Conservation (phyloP, 768 basidiomycete species). For the Xerocomellus dryophilus region DNA sequence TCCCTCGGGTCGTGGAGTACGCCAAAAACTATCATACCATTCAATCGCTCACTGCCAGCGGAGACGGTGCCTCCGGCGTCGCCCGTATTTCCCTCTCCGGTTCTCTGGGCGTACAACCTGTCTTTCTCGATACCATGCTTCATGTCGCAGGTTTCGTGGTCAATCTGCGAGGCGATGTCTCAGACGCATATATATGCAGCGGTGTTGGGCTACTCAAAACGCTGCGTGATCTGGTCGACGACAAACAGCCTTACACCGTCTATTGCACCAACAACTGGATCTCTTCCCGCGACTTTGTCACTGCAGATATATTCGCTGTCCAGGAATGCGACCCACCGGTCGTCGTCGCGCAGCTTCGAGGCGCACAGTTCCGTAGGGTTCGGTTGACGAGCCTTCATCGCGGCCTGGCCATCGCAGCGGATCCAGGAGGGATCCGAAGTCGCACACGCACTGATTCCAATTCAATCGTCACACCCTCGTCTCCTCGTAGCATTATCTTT, state of each 20-base stretch:
- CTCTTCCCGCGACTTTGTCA: slow-evolving; percentile 42
- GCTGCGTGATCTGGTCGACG: slow-evolving; percentile 42
- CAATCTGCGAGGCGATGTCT: slow-evolving; percentile 49
- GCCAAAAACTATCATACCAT: slow-evolving; percentile 56
- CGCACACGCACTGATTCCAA: slow-evolving; percentile 29
- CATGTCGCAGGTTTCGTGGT: slow-evolving; percentile 70
- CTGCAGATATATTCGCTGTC: slow-evolving; percentile 53
- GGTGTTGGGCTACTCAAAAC: slow-evolving; percentile 49
- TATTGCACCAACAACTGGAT: slow-evolving; percentile 49
- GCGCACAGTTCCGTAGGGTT: slow-evolving; percentile 58
- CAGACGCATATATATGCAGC: slow-evolving; percentile 64
- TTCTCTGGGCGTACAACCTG: slow-evolving; percentile 45
- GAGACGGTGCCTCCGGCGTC: slow-evolving; percentile 48
- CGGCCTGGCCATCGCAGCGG: slow-evolving; percentile 38
- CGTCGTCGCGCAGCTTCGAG: slow-evolving; percentile 56
- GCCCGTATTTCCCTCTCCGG: slow-evolving; percentile 47
- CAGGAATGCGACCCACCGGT: slow-evolving; percentile 33
- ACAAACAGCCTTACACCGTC: slow-evolving; percentile 44
- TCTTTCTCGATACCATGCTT: slow-evolving; percentile 65
- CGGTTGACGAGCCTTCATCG: slow-evolving; percentile 48
- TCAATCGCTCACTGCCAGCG: slow-evolving; percentile 47
- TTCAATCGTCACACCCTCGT: slow-evolving; percentile 24
- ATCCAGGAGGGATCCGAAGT: slow-evolving; percentile 2
- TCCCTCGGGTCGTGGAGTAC: slow-evolving; percentile 68
- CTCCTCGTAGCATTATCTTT: slow-evolving; percentile 30